Conservation (phyloP, 2,329 filamentous ascomycete species). For the Trichoderma afroharzianum region DNA sequence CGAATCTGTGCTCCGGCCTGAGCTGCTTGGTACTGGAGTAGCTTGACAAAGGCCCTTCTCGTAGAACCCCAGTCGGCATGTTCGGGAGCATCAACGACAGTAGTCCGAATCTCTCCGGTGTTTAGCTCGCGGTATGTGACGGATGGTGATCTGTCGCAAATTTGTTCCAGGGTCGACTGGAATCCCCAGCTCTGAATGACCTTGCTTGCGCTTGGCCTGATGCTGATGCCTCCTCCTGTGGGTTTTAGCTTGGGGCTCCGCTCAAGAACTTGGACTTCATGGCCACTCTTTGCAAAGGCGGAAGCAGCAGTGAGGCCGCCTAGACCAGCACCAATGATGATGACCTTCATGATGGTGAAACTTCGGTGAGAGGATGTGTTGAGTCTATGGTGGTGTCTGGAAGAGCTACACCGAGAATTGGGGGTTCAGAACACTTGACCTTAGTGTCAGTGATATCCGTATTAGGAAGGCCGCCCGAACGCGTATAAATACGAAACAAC, state of each 20-base stretch:
- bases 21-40: constrained; percentile 9
- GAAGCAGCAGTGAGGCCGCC: constrained; percentile 24
- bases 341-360: constrained; percentile 19
- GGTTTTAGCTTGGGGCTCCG: constrained; percentile 18
- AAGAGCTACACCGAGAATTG: not conserved
- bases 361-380: not conserved
- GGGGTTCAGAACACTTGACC: not conserved
- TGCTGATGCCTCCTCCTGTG: constrained; percentile 22
- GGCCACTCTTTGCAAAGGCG: constrained; percentile 19
- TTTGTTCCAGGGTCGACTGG: constrained; percentile 1
- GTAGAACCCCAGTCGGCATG: constrained; percentile 22
- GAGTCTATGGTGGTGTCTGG: not conserved
- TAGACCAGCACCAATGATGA: constrained; percentile 24
- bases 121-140: constrained; percentile 19
- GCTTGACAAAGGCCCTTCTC: constrained; percentile 18
- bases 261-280: constrained; percentile 22
- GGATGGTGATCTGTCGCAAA: constrained; percentile 14
- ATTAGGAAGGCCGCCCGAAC: not conserved
- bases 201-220: constrained; percentile 21
- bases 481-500: not conserved
- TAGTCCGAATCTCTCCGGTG: constrained; percentile 19
- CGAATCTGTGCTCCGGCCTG: constrained; percentile 8
- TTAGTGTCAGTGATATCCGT: not conserved
- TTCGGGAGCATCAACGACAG: constrained; percentile 17
- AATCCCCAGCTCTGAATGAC: constrained; percentile 22